Conservation (phyloP, 2,329 filamentous ascomycete species). For the Alternaria incomplexa region DNA sequence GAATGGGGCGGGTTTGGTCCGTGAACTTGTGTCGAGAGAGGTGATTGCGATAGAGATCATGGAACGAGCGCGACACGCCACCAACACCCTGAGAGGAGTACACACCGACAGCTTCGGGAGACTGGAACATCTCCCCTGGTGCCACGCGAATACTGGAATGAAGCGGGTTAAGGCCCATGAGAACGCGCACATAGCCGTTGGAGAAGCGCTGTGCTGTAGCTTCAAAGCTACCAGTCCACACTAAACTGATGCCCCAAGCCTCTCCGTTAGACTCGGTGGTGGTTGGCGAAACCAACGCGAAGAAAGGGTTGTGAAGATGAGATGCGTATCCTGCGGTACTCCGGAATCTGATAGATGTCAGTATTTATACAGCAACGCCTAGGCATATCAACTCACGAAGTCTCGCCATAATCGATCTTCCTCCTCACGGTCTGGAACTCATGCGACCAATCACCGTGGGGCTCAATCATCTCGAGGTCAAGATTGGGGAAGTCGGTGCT, state of each 20-base stretch:
- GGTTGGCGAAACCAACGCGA: conserved; percentile 61
- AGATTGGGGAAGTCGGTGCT: conserved; percentile 66
- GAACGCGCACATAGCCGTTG: conserved; percentile 65
- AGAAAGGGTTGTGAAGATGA: conserved; percentile 69
- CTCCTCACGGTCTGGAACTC: conserved; percentile 63
- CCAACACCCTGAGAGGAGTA: conserved; percentile 66
- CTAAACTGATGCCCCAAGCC: conserved; percentile 68
- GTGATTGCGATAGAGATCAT: conserved; percentile 67
- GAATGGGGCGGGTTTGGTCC: conserved; percentile 57
- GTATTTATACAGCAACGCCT: not conserved
- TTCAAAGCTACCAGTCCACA: conserved; percentile 69
- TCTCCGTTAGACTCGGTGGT: conserved; percentile 68
- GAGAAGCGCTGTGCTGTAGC: conserved; percentile 68
- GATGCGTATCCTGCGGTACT: conserved; percentile 68
- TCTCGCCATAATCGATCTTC: conserved; percentile 62
- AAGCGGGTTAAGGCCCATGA: conserved; percentile 66
- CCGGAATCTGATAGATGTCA: conserved; percentile 58
- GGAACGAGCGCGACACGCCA: conserved; percentile 67
- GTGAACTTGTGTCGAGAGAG: conserved; percentile 65
- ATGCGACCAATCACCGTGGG: conserved; percentile 68
- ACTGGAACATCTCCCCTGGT: conserved; percentile 63
- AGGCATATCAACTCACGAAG: conserved; percentile 21
- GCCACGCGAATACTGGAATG: conserved; percentile 65
- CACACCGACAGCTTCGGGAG: conserved; percentile 68
- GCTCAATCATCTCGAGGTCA: conserved; percentile 67